Evolutionary conservation across 1,284 basidiomycete species (phyloP), one percentile per base, ranked within the genome.

Genomic region (Lentinula novae-zelandiae): DNA sequence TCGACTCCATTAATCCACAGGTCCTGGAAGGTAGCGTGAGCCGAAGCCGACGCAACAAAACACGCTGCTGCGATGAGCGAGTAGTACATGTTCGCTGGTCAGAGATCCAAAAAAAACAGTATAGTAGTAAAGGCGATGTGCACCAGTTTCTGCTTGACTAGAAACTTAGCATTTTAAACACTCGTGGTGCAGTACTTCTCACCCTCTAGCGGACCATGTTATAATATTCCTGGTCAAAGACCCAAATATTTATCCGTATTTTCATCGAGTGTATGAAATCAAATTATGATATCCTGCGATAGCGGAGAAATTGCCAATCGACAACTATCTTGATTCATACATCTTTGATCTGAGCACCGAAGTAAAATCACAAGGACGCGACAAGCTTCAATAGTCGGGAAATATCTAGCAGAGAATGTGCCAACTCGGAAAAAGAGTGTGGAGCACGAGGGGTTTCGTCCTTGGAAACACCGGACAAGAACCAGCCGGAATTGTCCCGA

Each of bases 11-110:
- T 81, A 60, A 82, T 75, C 80, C 81, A 82, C 53, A 82, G 66
- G 64, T 82, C 75, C 68, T 83, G 81, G 72, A 80, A 83, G 4
- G 81, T 82, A 22, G 81, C 77, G 67, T 82, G 81, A 5, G 79
- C 79, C 1, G 59, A 54, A 34, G 31, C 80, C 42, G 73, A 75
- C 3, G 75, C 75, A 53, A 73, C 66, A 44, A 80, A 66, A 33
- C 73, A 70, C 8, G 75, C 75, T 20, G 71, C 67, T 27, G 76
- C 65, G 20, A 72, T 66, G 48, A 75, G 62, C 31, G 67, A 64
- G 40, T 69, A 66, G 62, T 68, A 68, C 71, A 73, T 73, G 34
- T 60, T 66, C 34, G 33, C 17, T 39, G 22, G 2, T 48, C 31
- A 31, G 20, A 50, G 1, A 9, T 50, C 22, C 22, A n/a, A 50